Evolutionary conservation across 2,329 filamentous ascomycete species (phyloP).

Genomic region (Cordyceps tenuipes): DNA sequence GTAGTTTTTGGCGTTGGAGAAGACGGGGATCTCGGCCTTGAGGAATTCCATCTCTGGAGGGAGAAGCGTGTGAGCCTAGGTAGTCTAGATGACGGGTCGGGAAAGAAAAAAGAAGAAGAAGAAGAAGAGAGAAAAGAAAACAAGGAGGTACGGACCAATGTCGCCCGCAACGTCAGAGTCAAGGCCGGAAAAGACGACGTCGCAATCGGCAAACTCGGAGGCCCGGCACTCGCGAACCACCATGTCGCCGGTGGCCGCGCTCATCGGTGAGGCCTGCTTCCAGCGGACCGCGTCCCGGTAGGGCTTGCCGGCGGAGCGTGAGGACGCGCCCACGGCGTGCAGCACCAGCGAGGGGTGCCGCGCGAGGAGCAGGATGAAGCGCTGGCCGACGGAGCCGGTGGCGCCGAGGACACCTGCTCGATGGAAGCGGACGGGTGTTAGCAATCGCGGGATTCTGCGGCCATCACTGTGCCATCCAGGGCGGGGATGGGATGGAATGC

Average conservation of each 20-base stretch:
- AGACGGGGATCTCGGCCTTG: constrained; percentile 79
- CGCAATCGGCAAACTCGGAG: constrained; percentile 78
- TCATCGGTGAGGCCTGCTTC: constrained; percentile 87
- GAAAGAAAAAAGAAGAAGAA: too few species aligned
- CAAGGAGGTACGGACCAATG: constrained; percentile 55
- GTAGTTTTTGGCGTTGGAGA: constrained; percentile 98
- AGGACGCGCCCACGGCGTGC: constrained; percentile 82
- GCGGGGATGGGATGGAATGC: too few species aligned
- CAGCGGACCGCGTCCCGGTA: constrained; percentile 91
- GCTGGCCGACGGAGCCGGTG: constrained; percentile 89
- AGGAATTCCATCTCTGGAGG: constrained; percentile 78
- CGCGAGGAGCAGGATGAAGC: constrained; percentile 87
- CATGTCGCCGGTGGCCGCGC: constrained; percentile 61
- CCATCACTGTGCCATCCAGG: too few species aligned
- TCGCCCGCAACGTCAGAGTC: constrained; percentile 90
- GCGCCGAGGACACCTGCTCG: constrained; percentile 67
- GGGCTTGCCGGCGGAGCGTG: constrained; percentile 82
- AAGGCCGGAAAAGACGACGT: constrained; percentile 86
- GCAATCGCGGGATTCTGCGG: background rate
- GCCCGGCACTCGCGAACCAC: constrained; percentile 80
- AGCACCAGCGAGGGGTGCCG: constrained; percentile 81
- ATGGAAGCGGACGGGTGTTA: background rate
- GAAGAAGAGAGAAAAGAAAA: too few species aligned
- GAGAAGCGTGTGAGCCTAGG: background rate
- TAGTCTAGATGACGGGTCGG: too few species aligned